Conservation (phyloP, 257 asterid genomes). For the Henckelia pumila region DNA sequence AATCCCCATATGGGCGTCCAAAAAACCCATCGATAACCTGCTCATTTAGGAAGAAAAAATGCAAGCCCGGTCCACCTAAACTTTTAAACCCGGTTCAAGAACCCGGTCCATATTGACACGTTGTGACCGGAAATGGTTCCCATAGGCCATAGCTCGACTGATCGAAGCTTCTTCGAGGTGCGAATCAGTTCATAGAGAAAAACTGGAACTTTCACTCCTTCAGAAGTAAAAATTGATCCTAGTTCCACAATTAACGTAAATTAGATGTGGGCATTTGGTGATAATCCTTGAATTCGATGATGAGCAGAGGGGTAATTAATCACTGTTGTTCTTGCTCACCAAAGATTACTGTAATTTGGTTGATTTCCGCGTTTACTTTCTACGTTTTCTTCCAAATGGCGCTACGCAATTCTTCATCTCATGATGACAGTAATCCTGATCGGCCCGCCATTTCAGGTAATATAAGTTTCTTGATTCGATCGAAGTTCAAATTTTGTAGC, state of each 20-base stretch:
- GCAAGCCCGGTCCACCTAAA: too few relatives aligned
- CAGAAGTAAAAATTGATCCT: background rate
- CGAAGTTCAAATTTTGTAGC: background rate
- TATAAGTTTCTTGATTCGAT: background rate
- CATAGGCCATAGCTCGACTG: background rate
- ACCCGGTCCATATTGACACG: too few relatives aligned
- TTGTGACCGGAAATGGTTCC: background rate
- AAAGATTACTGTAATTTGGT: conserved; percentile 56
- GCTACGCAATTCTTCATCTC: conserved; percentile 44
- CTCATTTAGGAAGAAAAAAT: too few relatives aligned
- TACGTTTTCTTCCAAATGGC: conserved; percentile 55
- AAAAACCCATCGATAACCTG: too few relatives aligned
- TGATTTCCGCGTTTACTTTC: conserved; percentile 43
- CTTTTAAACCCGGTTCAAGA: too few relatives aligned
- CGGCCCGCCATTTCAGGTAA: conserved; percentile 33
- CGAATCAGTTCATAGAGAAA: background rate
- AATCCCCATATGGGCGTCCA: too few relatives aligned
- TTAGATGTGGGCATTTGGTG: background rate
- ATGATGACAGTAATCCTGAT: conserved; percentile 3
- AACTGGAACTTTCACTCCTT: too few relatives aligned
- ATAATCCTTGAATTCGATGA: conserved; percentile 15
- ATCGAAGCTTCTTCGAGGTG: background rate
- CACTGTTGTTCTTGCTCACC: conserved; percentile 36
- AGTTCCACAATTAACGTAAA: background rate
- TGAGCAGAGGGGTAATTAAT: conserved; percentile 39